Conservation (phyloP, 2,329 filamentous ascomycete species). For the Apiospora koreana region DNA sequence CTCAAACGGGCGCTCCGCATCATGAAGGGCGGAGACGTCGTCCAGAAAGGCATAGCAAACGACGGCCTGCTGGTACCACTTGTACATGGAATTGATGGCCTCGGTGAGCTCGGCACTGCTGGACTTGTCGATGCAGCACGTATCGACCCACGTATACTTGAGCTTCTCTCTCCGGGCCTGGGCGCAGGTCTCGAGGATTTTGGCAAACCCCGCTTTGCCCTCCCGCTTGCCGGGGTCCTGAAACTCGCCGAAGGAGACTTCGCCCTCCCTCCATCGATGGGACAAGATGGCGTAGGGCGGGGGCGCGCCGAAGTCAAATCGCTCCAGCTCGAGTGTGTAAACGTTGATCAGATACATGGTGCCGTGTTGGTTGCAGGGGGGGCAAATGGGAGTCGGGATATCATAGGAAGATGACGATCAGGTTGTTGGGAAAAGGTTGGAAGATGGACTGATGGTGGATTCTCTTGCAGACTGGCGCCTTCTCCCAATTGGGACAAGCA, state of each 20-base stretch:
- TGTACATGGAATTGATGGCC: constrained; percentile 11
- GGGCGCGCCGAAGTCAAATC: not conserved
- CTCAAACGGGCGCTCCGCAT: not conserved
- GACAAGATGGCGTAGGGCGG: not conserved
- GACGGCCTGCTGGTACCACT: not conserved
- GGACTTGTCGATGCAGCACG: constrained; percentile 11
- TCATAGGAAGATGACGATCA: not conserved
- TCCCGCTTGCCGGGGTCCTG: not conserved
- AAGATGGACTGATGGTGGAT: no score
- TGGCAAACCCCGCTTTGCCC: not conserved
- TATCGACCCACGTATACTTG: not conserved
- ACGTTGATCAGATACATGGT: constrained; percentile 5
- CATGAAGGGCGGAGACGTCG: not conserved
- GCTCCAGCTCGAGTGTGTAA: not conserved
- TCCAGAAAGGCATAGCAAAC: not conserved
- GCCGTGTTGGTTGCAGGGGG: no score
- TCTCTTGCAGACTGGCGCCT: no score
- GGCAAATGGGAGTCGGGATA: no score
- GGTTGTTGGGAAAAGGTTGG: no score
- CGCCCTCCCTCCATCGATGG: not conserved
- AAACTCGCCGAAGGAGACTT: not conserved
- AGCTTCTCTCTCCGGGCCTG: not conserved
- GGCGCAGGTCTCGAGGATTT: not conserved
- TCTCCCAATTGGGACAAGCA: no score
- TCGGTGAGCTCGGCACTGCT: not conserved